Base-by-base conservation (phyloP, 1,284 basidiomycete species). In the Exsudoporus floridanus region DNA sequence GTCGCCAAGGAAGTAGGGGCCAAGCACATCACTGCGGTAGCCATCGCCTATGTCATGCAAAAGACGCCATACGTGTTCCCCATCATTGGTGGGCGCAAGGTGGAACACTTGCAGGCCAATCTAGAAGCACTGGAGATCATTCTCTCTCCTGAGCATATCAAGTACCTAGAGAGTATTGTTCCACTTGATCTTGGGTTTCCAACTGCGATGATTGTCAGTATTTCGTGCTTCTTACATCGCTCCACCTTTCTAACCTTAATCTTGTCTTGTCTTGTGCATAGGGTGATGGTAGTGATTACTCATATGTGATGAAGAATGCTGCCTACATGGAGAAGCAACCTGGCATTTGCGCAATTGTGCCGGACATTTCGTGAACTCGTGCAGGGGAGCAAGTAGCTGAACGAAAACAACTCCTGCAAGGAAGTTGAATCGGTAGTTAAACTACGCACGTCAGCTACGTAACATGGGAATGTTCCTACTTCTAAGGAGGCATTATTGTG, bases 21-120 rank as follows among this genome's bases (percentile, higher is more conserved):
- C 0, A 46, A 52, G 25, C 45, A 58, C 14, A 7, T 66, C 36
- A 63, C 60, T 9, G 66, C 27, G 55, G 63, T 72, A 72, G 2
- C 75, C 70, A 77, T 79, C 46, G 76, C 77, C 12, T 80, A 79
- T 53, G 54, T 79, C 8, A 66, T 78, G 71, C 71, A 75, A 65
- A 35, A 18, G 34, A 18, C 34, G n/a, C 34, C 34, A 9, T 35
- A 35, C 5, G 33, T 34, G 2, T 34, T 34, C 14, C 33, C 33
- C 16, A 34, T 34, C 7, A 6, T 34, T n/a, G 34, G 34, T 9
- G 34, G 34, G 5, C 34, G 34, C 34, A 35, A 35, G 34, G 34
- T 35, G n/a, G 34, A 35, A 35, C 34, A 35, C 34, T 35, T 35
- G 8, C n/a, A 18, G 9, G n/a, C 34, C 5, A 35, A 35, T 7